Evolutionary conservation across 352 stramenopile genomes (phyloP).

Genomic region (Pythium aphanidermatum): DNA sequence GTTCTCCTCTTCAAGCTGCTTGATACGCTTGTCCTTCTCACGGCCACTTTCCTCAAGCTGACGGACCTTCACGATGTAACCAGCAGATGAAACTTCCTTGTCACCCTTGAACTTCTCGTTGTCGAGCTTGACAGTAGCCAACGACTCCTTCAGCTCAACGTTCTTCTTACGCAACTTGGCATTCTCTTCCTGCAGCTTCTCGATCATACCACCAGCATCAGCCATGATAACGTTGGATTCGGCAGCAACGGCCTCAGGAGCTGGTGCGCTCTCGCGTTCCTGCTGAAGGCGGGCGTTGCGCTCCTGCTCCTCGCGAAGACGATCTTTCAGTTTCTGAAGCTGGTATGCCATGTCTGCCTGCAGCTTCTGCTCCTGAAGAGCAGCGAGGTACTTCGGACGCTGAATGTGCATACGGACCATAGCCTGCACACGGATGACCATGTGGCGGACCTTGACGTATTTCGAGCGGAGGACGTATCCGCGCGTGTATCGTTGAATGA

Average conservation of each 20-base stretch:
- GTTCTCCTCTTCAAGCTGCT: constrained; percentile 63
- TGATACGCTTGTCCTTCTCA: constrained; percentile 74
- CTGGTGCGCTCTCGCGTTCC: constrained; percentile 28
- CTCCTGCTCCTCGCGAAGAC: constrained; percentile 73
- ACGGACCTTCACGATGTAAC: constrained; percentile 68
- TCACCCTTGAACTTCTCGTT: constrained; percentile 72
- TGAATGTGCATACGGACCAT: constrained; percentile 83
- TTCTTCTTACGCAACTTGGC: constrained; percentile 73
- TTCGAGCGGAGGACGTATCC: constrained; percentile 61
- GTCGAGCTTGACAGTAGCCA: constrained; percentile 59
- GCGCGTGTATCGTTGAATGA: constrained; percentile 77
- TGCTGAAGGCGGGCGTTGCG: constrained; percentile 62
- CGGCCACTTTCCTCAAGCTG: constrained; percentile 65
- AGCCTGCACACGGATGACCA: constrained; percentile 73
- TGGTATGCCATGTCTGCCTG: constrained; percentile 85
- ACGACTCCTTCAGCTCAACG: constrained; percentile 56
- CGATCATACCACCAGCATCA: constrained; percentile 79
- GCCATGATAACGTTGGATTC: constrained; percentile 67
- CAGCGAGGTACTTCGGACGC: constrained; percentile 74
- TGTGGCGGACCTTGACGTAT: constrained; percentile 58
- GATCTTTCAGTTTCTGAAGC: constrained; percentile 66
- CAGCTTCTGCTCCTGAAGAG: constrained; percentile 69
- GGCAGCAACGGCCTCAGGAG: constrained; percentile 19
- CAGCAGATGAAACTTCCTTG: constrained; percentile 68
- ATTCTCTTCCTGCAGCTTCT: constrained; percentile 76